Conservation (phyloP, 2,329 filamentous ascomycete species). For the Penicillium sp. region DNA sequence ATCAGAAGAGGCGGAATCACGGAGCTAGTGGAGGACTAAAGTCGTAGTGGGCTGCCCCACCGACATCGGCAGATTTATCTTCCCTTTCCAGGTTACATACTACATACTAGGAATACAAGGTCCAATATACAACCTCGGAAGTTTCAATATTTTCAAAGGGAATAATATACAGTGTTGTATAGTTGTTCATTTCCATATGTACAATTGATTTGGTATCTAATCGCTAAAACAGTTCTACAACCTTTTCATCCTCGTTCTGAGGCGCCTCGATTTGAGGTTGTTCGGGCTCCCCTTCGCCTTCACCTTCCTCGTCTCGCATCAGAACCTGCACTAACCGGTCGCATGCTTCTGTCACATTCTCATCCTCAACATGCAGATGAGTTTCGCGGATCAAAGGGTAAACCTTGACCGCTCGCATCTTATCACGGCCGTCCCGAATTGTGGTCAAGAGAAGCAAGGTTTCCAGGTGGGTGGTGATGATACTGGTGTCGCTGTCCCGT, state of each 20-base stretch:
- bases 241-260: constrained; percentile 40
- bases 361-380: constrained; percentile 67
- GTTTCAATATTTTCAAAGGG: no score
- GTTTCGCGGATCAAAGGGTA: constrained; percentile 85
- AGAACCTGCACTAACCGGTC: constrained; percentile 84
- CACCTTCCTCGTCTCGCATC: constrained; percentile 67
- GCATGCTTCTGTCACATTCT: constrained; percentile 71
- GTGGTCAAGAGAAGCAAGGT: constrained; percentile 76
- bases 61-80: constrained; percentile 4
- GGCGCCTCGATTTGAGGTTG: constrained; percentile 27
- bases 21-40: constrained; percentile 2
- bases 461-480: constrained; percentile 80
- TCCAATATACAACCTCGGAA: neutral
- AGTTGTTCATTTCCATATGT: neutral
- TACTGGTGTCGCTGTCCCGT: constrained; percentile 65
- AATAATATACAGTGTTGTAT: neutral
- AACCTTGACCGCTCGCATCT: constrained; percentile 66
- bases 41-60: constrained; percentile 1
- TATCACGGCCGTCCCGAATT: constrained; percentile 63
- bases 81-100: neutral
- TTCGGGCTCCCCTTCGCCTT: constrained; percentile 33
- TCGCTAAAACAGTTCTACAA: constrained; percentile 40
- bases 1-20: neutral
- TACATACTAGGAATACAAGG: no score
- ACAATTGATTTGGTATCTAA: constrained; percentile 9